Evolutionary conservation across 75 land plant genomes (phyloP), one percentile per base, ranked within the genome.

Genomic region (Pinus tabuliformis): DNA sequence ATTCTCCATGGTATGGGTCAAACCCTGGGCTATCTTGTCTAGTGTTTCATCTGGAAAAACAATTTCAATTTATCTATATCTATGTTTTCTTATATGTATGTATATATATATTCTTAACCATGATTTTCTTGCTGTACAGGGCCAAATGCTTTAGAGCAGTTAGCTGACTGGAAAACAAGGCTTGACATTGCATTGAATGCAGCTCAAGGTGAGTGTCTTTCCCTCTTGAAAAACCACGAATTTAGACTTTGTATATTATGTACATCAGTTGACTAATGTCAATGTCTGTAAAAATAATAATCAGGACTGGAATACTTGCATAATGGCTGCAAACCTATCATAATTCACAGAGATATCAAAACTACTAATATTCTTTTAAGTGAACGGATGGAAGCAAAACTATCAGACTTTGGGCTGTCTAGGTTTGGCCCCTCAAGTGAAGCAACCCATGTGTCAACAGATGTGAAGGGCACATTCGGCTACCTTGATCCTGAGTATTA

Each of bases 271-370:
- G 13, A 16, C 5, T 39, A 7, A 15, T 54, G 17, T 20, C 20
- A n/a, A n/a, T 1, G 3, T 36, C 15, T 26, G 1, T 17, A 3
- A n/a, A 8, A n/a, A n/a, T n/a, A n/a, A n/a, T n/a, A 56, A 61
- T 58, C 73, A 86, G 91, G 89, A 24, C 78, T 90, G 81, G 92
- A 90, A 68, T 86, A 90, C 74, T 63, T 90, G 49, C 92, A 90
- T 77, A 33, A 14, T 52, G 86, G 79, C 5, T 83, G 91, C 78
- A 75, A 80, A 22, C 88, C 91, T 42, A 78, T 75, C 14, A 84
- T 86, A 59, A 59, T 91, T 75, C 91, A 89, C 75, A 80, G 88
- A 82, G 89, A 89, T 81, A 73, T 91, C 21, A 91, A 91, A 79
- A 64, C 86, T 33, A 33, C 33, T 33, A 33, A 33, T 33, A 33